Conservation (phyloP, 228 moss, liverwort and hornwort genomes). For the Sphagnum fallax region DNA sequence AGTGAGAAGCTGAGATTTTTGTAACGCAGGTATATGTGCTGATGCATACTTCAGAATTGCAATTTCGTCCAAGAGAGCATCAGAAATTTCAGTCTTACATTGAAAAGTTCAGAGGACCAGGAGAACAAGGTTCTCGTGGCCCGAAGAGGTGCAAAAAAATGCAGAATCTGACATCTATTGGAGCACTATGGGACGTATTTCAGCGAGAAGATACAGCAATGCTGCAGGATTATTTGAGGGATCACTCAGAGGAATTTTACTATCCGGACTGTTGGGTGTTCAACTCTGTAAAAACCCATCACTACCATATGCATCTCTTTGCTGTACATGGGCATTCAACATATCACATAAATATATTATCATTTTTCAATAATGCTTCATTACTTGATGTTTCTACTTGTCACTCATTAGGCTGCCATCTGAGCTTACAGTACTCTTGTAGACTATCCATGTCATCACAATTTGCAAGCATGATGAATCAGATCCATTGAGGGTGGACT, state of each 20-base stretch:
- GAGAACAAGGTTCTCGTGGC: constrained; percentile 3
- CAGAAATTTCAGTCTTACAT: no score
- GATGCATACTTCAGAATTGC: constrained; percentile 34
- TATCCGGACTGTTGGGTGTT: constrained; percentile 45
- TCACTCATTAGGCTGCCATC: no score
- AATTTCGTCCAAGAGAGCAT: constrained; percentile 2
- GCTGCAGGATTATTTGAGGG: constrained; percentile 70
- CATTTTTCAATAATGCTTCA: no score
- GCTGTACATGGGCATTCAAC: not conserved
- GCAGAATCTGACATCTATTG: constrained; percentile 31
- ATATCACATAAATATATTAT: no score
- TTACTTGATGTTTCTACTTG: no score
- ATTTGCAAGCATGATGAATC: no score
- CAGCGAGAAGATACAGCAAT: constrained; percentile 85
- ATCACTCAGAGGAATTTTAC: constrained; percentile 67
- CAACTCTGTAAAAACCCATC: constrained; percentile 41
- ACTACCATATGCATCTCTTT: not conserved
- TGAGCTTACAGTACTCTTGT: no score
- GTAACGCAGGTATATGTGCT: constrained; percentile 35
- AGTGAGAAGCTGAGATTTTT: not conserved
- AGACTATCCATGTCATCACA: no score
- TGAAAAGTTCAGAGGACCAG: no score
- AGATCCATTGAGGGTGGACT: no score
- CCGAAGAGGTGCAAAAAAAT: constrained; percentile 10
- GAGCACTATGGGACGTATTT: constrained; percentile 96